These are phyloP conservation scores for Tylopilus felleus DNA, from an alignment of 768 basidiomycete genomes.

Conservation along the genomic window DNA sequence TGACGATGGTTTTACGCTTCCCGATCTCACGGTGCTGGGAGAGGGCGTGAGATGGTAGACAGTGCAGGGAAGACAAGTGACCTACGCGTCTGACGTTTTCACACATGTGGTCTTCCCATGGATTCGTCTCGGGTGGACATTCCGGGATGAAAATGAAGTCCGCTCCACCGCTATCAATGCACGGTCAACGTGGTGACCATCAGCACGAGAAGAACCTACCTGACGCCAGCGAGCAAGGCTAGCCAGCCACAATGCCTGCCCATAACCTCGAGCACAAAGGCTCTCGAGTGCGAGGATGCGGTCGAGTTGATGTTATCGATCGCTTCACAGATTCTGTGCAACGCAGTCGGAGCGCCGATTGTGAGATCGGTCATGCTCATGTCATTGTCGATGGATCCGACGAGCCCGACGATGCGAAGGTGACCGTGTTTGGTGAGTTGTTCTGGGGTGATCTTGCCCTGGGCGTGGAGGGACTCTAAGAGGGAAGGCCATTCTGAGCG, in stretches of 20 bases:
- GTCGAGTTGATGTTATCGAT: constrained; percentile 99
- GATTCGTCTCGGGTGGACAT: constrained; percentile 68
- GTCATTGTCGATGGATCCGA: constrained; percentile 98
- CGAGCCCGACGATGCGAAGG: constrained; percentile 95
- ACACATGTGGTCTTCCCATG: constrained; percentile 95
- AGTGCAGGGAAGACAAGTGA: constrained; percentile 4
- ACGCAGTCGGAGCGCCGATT: constrained; percentile 92
- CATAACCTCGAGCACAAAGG: constrained; percentile 99
- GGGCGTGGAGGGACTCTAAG: constrained; percentile 58
- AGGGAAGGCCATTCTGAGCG: constrained; percentile 93
- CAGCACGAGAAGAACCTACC: constrained; percentile 42
- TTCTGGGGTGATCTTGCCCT: constrained; percentile 74
- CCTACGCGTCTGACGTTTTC: constrained; percentile 72
- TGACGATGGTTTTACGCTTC: constrained; percentile 97
- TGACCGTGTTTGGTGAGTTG: constrained; percentile 73
- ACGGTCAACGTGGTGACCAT: constrained; percentile 8
- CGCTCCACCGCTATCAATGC: constrained; percentile 65
- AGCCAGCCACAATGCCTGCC: constrained; percentile 99
- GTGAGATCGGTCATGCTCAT: constrained; percentile 98
- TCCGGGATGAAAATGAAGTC: constrained; percentile 99
- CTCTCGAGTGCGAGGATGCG: constrained; percentile 91
- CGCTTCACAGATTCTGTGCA: constrained; percentile 95
- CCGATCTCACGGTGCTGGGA: constrained; percentile 83
- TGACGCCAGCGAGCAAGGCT: constrained; percentile 88
- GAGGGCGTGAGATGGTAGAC: constrained; percentile 1